Evolutionary conservation across 164 flowering plant species (phyloP).

Genomic region (Annona cherimola): DNA sequence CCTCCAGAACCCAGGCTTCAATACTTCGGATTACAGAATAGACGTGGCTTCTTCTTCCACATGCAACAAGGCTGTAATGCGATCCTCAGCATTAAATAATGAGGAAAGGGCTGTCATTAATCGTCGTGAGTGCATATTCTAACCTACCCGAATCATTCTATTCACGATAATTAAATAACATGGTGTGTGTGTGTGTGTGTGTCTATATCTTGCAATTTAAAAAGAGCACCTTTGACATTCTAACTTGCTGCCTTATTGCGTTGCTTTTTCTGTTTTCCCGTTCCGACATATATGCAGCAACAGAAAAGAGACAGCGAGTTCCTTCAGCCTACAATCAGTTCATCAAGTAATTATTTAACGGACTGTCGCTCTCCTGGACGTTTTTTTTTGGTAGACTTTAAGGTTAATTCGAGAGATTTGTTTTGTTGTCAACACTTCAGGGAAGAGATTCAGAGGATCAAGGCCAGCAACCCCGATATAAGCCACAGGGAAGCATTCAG

Average conservation of each 20-base stretch:
- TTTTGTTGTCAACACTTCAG: conserved; percentile 24
- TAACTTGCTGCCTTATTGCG: background rate
- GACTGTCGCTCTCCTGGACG: background rate
- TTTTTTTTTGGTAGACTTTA: no score
- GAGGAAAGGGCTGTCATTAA: conserved; percentile 46
- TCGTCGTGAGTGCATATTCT: conserved; percentile 44
- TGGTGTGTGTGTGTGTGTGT: no score
- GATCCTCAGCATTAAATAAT: conserved; percentile 16
- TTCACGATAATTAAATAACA: background rate
- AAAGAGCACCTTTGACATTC: background rate
- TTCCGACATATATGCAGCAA: conserved; percentile 42
- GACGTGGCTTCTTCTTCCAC: conserved; percentile 63
- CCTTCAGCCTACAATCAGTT: conserved; percentile 96
- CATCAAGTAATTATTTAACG: conserved; percentile 65
- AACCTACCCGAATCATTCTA: background rate
- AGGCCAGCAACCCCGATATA: conserved; percentile 81
- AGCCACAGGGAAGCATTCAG: conserved; percentile 92
- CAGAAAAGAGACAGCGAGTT: conserved; percentile 91
- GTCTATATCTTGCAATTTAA: no score
- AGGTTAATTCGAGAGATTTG: no score
- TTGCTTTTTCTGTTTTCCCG: no score
- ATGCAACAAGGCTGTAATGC: conserved; percentile 39
- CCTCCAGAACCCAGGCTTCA: conserved; percentile 35
- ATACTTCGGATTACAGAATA: conserved; percentile 31
- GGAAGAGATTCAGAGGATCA: conserved; percentile 95